Percentiles rank a stretch among this genome's conserved stretches.
These are phyloP conservation scores for Pulveroboletus sp. DNA, from an alignment of 768 basidiomycete species.

Conservation along the genomic window DNA sequence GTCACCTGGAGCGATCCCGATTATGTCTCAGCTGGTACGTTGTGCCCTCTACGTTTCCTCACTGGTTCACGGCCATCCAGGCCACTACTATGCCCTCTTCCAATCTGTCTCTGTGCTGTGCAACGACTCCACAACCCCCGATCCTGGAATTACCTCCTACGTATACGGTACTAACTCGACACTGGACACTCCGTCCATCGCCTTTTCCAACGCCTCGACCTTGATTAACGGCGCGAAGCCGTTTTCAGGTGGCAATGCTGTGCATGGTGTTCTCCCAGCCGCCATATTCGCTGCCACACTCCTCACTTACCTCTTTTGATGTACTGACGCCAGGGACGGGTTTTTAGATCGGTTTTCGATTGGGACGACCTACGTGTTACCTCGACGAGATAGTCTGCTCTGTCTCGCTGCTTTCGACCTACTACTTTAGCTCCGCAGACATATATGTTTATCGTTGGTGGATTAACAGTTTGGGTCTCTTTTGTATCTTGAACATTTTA, in stretches of 20 bases:
- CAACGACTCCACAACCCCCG: slow-evolving; percentile 42
- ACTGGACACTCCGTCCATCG: slow-evolving; percentile 46
- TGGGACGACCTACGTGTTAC: neutral
- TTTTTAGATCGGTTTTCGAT: neutral
- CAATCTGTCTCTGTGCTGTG: slow-evolving; percentile 62
- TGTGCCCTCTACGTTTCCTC: neutral
- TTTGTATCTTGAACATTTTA: neutral
- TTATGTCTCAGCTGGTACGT: slow-evolving; percentile 57
- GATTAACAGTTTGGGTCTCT: neutral
- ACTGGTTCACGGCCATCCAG: slow-evolving; percentile 23
- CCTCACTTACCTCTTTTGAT: slow-evolving; percentile 20
- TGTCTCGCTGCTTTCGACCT: neutral
- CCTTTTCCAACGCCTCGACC: slow-evolving; percentile 55
- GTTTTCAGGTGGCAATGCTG: slow-evolving; percentile 3
- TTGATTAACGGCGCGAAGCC: slow-evolving; percentile 40
- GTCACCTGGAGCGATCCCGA: slow-evolving; percentile 81
- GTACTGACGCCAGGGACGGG: neutral
- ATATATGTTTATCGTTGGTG: neutral
- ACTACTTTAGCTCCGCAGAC: neutral
- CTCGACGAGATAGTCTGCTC: neutral
- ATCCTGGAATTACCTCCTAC: slow-evolving; percentile 54
- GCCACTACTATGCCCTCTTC: slow-evolving; percentile 68
- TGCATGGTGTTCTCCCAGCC: slow-evolving; percentile 13
- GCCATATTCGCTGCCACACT: slow-evolving; percentile 10
- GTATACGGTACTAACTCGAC: slow-evolving; percentile 56